Percentiles rank a stretch among this genome's conserved stretches.
Conservation (phyloP, 2,329 filamentous ascomycete genomes). For the Calycina herbarum region DNA sequence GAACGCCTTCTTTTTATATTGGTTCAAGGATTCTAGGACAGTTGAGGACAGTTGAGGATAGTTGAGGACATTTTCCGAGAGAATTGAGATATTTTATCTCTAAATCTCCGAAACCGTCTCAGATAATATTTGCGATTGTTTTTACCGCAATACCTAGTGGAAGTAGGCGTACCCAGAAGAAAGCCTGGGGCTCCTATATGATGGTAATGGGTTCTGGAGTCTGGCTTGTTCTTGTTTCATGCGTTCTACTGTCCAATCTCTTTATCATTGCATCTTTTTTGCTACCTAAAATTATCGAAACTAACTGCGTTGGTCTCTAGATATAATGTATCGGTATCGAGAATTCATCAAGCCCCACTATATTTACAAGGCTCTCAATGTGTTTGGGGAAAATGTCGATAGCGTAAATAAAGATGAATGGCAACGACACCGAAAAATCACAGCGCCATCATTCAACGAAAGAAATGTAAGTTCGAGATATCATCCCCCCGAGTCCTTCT, state of each 20-base stretch:
- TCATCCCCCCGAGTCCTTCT: background rate
- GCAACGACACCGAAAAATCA: slow-evolving; percentile 44
- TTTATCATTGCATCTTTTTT: background rate
- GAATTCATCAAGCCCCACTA: slow-evolving; percentile 16
- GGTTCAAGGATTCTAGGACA: too few species aligned
- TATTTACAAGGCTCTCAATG: slow-evolving; percentile 25
- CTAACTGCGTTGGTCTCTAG: background rate
- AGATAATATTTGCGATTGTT: too few species aligned
- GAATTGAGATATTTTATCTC: too few species aligned
- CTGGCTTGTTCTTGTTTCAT: too few species aligned
- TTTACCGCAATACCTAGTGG: too few species aligned
- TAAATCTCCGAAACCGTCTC: too few species aligned
- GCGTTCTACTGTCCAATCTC: background rate
- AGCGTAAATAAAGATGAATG: slow-evolving; percentile 40
- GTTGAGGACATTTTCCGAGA: too few species aligned
- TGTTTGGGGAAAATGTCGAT: slow-evolving; percentile 39
- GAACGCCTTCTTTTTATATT: too few species aligned
- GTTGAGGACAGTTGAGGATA: too few species aligned
- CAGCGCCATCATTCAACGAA: slow-evolving; percentile 45
- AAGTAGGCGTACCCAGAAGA: background rate
- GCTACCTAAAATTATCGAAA: background rate
- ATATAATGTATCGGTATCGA: slow-evolving; percentile 7
- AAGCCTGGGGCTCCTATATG: background rate
- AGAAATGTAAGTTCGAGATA: slow-evolving; percentile 29
- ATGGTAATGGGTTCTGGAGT: background rate